Percentiles rank a stretch among this genome's conserved stretches.
Conservation (phyloP, 2,329 filamentous ascomycete genomes). For the Colletotrichum lindemuthianum region DNA sequence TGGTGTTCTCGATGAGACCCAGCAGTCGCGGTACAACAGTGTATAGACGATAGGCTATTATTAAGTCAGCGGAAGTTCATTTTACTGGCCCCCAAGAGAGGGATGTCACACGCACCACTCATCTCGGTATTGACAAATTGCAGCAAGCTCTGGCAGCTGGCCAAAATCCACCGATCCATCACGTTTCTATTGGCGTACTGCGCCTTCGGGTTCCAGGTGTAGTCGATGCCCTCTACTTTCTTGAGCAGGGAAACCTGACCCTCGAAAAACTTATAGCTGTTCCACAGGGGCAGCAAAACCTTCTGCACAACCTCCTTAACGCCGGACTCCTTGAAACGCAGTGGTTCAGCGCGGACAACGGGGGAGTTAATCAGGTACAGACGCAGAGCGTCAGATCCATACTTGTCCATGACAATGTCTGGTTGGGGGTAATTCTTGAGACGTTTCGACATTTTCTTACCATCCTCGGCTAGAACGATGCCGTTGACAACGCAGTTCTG, state of each 20-base stretch:
- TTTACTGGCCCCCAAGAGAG: too few relatives aligned
- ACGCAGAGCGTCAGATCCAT: slow-evolving; percentile 90
- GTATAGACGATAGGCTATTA: slow-evolving; percentile 74
- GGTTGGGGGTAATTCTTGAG: slow-evolving; percentile 97
- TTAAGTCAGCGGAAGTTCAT: not conserved
- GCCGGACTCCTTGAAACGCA: slow-evolving; percentile 90
- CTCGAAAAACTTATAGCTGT: slow-evolving; percentile 96
- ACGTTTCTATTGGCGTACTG: slow-evolving; percentile 86
- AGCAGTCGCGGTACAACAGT: slow-evolving; percentile 90
- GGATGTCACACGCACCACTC: slow-evolving; percentile 65
- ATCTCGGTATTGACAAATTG: slow-evolving; percentile 95
- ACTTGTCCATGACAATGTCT: slow-evolving; percentile 81
- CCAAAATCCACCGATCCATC: slow-evolving; percentile 96
- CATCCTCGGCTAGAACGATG: slow-evolving; percentile 91
- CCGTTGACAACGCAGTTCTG: slow-evolving; percentile 97
- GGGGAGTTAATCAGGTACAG: slow-evolving; percentile 98
- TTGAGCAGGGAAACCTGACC: slow-evolving; percentile 87
- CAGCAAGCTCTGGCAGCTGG: slow-evolving; percentile 89
- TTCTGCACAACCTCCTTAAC: slow-evolving; percentile 96
- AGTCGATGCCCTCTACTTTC: slow-evolving; percentile 83
- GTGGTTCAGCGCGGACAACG: slow-evolving; percentile 88
- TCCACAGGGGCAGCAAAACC: slow-evolving; percentile 92
- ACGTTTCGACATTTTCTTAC: slow-evolving; percentile 99
- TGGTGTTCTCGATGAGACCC: slow-evolving; percentile 88
- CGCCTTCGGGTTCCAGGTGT: slow-evolving; percentile 79